Conservation (phyloP, 73 alveolate species). For the Tetrahymena thermophila region DNA sequence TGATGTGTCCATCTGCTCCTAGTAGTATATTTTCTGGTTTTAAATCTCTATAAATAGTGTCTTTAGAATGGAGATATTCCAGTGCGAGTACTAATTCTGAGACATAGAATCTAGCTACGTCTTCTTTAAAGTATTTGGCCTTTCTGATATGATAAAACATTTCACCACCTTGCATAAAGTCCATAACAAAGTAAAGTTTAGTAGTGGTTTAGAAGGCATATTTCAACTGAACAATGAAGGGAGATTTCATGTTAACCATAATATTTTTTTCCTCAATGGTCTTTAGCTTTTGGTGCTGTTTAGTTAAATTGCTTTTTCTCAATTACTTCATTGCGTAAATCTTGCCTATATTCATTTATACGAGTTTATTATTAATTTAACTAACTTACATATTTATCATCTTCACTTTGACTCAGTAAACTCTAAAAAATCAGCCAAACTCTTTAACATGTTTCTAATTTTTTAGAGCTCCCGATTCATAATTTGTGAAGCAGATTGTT, state of each 20-base stretch:
- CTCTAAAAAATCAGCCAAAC: not conserved
- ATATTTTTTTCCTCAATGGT: constrained; percentile 66
- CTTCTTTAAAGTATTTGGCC: constrained; percentile 73
- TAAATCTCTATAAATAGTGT: constrained; percentile 86
- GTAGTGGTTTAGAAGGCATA: constrained; percentile 88
- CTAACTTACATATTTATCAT: not conserved
- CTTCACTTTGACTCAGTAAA: not conserved
- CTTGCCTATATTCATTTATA: constrained; percentile 11
- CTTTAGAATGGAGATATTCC: constrained; percentile 78
- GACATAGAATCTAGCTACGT: constrained; percentile 72
- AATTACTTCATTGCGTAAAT: constrained; percentile 86
- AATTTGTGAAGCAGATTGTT: not conserved
- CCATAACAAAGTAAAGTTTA: constrained; percentile 88
- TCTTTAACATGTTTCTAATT: no score
- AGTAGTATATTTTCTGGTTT: constrained; percentile 96
- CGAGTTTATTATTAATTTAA: not conserved
- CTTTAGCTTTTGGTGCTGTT: constrained; percentile 33
- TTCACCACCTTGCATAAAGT: constrained; percentile 95
- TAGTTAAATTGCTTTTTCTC: constrained; percentile 50
- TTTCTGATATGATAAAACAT: constrained; percentile 78
- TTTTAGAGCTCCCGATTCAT: not conserved
- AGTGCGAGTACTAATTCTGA: constrained; percentile 87
- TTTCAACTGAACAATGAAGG: constrained; percentile 86
- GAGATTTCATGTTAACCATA: constrained; percentile 69
- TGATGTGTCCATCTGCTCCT: constrained; percentile 87